Base-by-base conservation (phyloP, 2,329 filamentous ascomycete genomes). In the Sporothrix humicola region DNA sequence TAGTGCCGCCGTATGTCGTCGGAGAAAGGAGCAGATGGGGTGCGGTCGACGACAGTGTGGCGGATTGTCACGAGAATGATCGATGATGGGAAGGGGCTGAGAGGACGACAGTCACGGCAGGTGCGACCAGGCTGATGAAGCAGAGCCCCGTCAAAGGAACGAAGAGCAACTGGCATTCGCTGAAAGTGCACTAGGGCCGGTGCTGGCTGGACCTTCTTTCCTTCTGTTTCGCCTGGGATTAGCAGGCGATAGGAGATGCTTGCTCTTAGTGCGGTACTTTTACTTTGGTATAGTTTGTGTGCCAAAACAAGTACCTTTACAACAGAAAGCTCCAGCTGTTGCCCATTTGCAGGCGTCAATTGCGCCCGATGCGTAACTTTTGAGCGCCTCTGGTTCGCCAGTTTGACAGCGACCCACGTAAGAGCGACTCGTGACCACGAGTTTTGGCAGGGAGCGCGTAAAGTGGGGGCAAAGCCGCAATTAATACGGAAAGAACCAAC, bases 121-220 rank as follows among this genome's bases (percentile, higher is more conserved):
- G 69, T 50, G 69, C 69, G 69, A 71, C 69, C 69, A 71, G 69
- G 69, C 69, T 71, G 69, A 71, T 71, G 69, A 71, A 71, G 54
- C 69, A 48, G 20, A 56, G 31, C 10, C 66, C 52, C 31, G n/a
- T 56, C 48, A 69, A 54, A 56, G 66, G 61, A 65, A 56, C 52
- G 15, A 23, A n/a, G 13, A n/a, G 20, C 13, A 26, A 69, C 65
- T 50, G 65, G 13, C 46, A 52, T 46, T 44, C 31, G 68, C 68
- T 69, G 66, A 50, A 69, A 69, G 26, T 8, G 66, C 66, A 42
- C 48, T 71, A 50, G 54, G 31, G 37, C 54, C 17, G n/a, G 23
- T 44, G 26, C 50, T 69, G 26, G 20, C 37, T 66, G 61, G 42
- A 66, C 61, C 61, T 66, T 44, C 26, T 20, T 44, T 63, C 31